phyloP scores from a whole-genome alignment of 768 basidiomycete species.

The Rhodotorula babjevae region DNA sequence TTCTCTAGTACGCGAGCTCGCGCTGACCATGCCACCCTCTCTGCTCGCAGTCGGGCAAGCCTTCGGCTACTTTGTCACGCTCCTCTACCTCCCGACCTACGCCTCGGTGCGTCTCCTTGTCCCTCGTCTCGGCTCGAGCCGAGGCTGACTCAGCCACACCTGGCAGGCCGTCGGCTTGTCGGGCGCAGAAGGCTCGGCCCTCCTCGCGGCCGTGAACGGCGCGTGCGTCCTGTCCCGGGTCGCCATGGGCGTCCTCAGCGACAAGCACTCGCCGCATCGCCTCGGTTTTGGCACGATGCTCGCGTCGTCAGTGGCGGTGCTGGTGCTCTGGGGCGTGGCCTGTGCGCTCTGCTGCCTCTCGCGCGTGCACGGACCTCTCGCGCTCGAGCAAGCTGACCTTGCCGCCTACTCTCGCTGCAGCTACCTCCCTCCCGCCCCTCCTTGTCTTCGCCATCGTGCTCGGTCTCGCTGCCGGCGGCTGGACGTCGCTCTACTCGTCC shows the following conservation, averaged over 20 bases:
- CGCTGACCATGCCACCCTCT: neutral
- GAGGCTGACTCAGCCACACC: too few relatives aligned
- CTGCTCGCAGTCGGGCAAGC: slow-evolving; percentile 3
- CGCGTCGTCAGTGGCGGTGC: neutral
- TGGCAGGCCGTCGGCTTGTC: slow-evolving; percentile 14
- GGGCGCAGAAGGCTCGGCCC: neutral
- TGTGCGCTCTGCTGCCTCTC: neutral
- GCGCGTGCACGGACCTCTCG: too few relatives aligned
- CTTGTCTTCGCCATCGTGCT: slow-evolving; percentile 16
- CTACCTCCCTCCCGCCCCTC: slow-evolving; percentile 9
- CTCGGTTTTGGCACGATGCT: slow-evolving; percentile 16
- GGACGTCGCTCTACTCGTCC: slow-evolving; percentile 11
- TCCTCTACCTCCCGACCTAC: slow-evolving; percentile 12
- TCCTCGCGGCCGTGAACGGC: slow-evolving; percentile 21
- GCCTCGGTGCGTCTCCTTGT: neutral
- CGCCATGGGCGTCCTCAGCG: slow-evolving; percentile 13
- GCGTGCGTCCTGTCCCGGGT: slow-evolving; percentile 14
- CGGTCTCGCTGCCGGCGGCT: slow-evolving; percentile 12
- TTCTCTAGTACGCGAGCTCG: neutral
- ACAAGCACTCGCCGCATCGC: slow-evolving; percentile 10
- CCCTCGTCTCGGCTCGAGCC: too few relatives aligned
- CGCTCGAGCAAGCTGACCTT: too few relatives aligned
- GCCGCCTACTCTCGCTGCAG: too few relatives aligned
- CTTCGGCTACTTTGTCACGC: slow-evolving; percentile 12
- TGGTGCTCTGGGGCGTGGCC: slow-evolving; percentile 9